Evolutionary conservation across 129 eudicot species (phyloP).

Genomic region (Pulicaria dysenterica): DNA sequence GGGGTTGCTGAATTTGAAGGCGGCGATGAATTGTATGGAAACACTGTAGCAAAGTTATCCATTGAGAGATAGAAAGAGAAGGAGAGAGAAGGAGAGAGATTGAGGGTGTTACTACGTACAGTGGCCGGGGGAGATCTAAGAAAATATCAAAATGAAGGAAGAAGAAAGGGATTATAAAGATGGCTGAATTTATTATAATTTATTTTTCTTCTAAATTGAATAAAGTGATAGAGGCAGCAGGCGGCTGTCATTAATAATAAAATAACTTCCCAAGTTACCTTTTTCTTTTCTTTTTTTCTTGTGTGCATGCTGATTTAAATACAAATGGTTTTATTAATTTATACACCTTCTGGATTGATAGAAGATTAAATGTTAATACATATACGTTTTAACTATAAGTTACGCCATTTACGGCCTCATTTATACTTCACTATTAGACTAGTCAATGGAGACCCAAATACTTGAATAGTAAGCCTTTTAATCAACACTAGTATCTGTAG

Average conservation of each 20-base stretch:
- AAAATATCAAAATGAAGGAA: slow-evolving; percentile 16
- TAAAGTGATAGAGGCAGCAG: slow-evolving; percentile 35
- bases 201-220: background rate
- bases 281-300: background rate
- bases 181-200: slow-evolving; percentile 1
- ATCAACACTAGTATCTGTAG: too few species aligned
- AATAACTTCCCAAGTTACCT: background rate
- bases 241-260: background rate
- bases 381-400: too few species aligned
- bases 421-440: too few species aligned
- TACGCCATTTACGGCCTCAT: too few species aligned
- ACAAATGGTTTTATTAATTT: background rate
- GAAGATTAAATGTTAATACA: too few species aligned
- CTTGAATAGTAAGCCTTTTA: too few species aligned
- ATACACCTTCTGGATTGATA: too few species aligned
- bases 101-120: background rate
- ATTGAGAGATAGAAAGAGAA: slow-evolving; percentile 25
- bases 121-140: background rate
- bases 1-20: slow-evolving; percentile 31
- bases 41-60: slow-evolving; percentile 37
- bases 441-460: too few species aligned
- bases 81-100: background rate
- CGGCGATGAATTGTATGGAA: slow-evolving; percentile 36
- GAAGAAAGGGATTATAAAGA: slow-evolving; percentile 23
- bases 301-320: background rate